phyloP scores from a whole-genome alignment of 345 rosid species.

The Hypericum androsaemum region DNA sequence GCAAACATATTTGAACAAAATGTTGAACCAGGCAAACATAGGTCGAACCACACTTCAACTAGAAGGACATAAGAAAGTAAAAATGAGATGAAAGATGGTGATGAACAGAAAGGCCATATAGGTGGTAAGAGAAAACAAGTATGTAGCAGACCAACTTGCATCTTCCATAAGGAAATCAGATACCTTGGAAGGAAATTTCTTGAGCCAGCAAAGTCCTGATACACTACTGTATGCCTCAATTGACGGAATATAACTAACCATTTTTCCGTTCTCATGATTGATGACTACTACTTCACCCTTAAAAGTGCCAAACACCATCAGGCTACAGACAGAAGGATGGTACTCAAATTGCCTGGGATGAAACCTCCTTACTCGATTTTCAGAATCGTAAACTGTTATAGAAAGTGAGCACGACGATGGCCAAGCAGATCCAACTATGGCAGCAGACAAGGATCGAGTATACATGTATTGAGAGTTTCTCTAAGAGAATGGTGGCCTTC shows the following conservation, averaged over 20 bases:
- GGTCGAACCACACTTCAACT: too few relatives aligned
- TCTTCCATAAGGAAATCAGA: neutral
- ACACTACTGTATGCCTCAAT: slow-evolving; percentile 30
- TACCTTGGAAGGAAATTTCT: slow-evolving; percentile 46
- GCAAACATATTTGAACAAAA: too few relatives aligned
- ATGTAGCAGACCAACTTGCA: too few relatives aligned
- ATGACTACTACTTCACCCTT: slow-evolving; percentile 42
- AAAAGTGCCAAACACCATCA: slow-evolving; percentile 51
- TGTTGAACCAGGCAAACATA: too few relatives aligned
- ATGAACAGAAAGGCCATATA: too few relatives aligned
- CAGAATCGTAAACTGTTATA: slow-evolving; percentile 16
- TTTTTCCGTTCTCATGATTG: slow-evolving; percentile 42
- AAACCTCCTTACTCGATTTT: slow-evolving; percentile 26
- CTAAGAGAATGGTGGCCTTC: slow-evolving; percentile 16
- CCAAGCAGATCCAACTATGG: slow-evolving; percentile 42
- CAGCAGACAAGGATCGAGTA: slow-evolving; percentile 39
- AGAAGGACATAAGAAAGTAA: too few relatives aligned
- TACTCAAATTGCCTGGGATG: slow-evolving; percentile 57
- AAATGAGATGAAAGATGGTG: too few relatives aligned
- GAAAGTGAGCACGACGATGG: slow-evolving; percentile 32
- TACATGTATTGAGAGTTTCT: slow-evolving; percentile 27
- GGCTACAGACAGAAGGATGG: slow-evolving; percentile 36
- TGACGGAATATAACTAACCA: slow-evolving; percentile 30
- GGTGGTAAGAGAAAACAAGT: too few relatives aligned
- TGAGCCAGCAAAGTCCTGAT: slow-evolving; percentile 51